A percentile compares a stretch with the other conserved stretches of the same genome.
These are phyloP conservation scores for Phyllosticta capitalensis DNA, from an alignment of 2,329 filamentous ascomycete species.

Conservation along the genomic window DNA sequence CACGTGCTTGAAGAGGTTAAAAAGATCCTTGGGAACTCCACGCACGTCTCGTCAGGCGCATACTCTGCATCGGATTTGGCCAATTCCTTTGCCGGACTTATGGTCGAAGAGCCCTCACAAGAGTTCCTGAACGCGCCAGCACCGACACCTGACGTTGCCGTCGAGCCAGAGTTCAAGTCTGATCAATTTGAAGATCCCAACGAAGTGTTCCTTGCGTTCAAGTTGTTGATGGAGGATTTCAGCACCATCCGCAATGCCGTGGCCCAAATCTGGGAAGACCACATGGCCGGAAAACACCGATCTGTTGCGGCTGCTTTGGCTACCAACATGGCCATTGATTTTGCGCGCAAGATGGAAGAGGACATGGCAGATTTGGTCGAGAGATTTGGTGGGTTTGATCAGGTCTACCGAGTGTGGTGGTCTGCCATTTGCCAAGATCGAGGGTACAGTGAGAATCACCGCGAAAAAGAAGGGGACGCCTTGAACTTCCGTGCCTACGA, in stretches of 20 bases:
- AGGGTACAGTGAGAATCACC: background rate
- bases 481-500: constrained; percentile 16
- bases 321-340: constrained; percentile 16
- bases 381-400: constrained; percentile 8
- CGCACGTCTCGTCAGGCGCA: too few species aligned
- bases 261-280: constrained; percentile 11
- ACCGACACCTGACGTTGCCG: too few species aligned
- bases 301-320: constrained; percentile 14
- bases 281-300: constrained; percentile 12
- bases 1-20: background rate
- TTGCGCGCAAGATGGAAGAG: constrained; percentile 15
- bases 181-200: background rate
- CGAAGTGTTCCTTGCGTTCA: background rate
- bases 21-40: too few species aligned
- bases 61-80: too few species aligned
- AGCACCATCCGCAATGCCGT: constrained; percentile 13
- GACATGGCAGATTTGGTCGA: constrained; percentile 10
- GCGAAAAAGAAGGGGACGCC: constrained; percentile 10
- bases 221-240: background rate
- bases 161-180: background rate
- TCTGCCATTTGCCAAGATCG: background rate
- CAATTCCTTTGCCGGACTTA: too few species aligned
- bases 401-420: background rate
- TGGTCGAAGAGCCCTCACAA: too few species aligned
- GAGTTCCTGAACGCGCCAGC: too few species aligned